Evolutionary conservation across 257 asterid species (phyloP), one percentile per base, ranked within the genome.

Genomic region (Scutellaria barbata): DNA sequence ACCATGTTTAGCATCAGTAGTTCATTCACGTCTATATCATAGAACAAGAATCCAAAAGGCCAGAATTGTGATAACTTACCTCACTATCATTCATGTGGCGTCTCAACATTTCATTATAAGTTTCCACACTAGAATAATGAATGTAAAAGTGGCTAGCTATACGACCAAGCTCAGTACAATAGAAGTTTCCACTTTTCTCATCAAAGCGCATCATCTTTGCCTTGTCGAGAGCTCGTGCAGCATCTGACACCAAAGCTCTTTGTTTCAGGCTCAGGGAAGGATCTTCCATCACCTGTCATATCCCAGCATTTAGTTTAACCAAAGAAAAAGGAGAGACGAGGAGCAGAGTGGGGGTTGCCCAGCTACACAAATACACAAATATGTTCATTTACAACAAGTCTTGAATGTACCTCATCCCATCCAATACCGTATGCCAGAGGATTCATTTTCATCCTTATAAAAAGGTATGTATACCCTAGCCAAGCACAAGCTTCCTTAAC

Each of bases 161-260:
- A 69, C 99, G 99, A 58, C 99, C 99, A 77, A 94, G 99, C 86
- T 94, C 99, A 8, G 99, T 91, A 80, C 97, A 91, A 68, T 89
- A 94, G 60, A 94, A 91, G 80, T 94, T 94, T 81, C 99, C 99
- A 74, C 99, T 94, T 84, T 94, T 94, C 85, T 94, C 99, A 83
- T 94, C 99, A 68, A 91, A 94, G 54, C 99, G 99, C 99, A 94
- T 89, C 99, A 94, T 94, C 86, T 94, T 94, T 66, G 99, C 99
- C 84, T 82, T 91, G 86, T 94, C 99, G 7, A 94, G 97, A 76
- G 96, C 83, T 69, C 99, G 95, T 54, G 99, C 99, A 71, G 97
- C 97, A 84, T 91, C 97, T 40, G 88, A 83, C 33, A 94, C 89
- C 76, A 94, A 87, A 77, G 89, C 88, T 80, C 96, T 89, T 83